These are phyloP conservation scores for Botrytis tulipae DNA, from an alignment of 2,329 filamentous ascomycete species.

Conservation along the genomic window DNA sequence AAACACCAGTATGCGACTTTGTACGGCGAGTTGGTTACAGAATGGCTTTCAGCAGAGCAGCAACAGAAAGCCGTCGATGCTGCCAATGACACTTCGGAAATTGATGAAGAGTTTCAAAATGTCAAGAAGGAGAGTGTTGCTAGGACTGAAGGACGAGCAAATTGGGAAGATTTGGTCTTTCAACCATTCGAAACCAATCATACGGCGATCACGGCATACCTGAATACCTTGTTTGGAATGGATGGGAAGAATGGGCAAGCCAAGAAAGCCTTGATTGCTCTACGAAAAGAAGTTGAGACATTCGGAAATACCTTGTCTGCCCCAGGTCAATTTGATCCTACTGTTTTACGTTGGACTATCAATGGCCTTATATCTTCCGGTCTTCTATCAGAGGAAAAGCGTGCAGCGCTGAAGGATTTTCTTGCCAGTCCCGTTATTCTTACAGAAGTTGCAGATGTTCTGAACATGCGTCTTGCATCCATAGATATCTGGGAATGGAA, in stretches of 20 bases:
- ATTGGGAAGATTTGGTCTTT: conserved; percentile 59
- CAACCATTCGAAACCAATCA: conserved; percentile 46
- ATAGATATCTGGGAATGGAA: conserved; percentile 55
- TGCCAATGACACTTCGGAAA: background rate
- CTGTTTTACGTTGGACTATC: conserved; percentile 47
- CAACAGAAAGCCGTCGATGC: background rate
- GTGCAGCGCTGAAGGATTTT: conserved; percentile 50
- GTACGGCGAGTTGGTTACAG: conserved; percentile 54
- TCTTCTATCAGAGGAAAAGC: conserved; percentile 52
- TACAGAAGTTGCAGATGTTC: conserved; percentile 54
- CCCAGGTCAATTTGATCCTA: conserved; percentile 42
- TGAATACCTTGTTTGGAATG: conserved; percentile 49
- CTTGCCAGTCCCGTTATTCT: conserved; percentile 49
- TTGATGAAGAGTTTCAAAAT: conserved; percentile 25
- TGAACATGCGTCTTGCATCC: conserved; percentile 54
- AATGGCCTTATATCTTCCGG: conserved; percentile 50
- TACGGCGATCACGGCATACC: conserved; percentile 48
- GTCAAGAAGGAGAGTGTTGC: conserved; percentile 41
- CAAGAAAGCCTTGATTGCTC: conserved; percentile 44
- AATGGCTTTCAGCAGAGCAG: conserved; percentile 47
- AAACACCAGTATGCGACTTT: conserved; percentile 56
- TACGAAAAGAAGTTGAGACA: conserved; percentile 42
- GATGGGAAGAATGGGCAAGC: conserved; percentile 39
- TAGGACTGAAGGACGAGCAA: conserved; percentile 48
- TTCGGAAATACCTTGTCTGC: conserved; percentile 38